A percentile compares a stretch with the other conserved stretches of the same genome.
Evolutionary conservation across 1,284 basidiomycete genomes (phyloP).

Genomic region (Phellopilus nigrolimitatus): DNA sequence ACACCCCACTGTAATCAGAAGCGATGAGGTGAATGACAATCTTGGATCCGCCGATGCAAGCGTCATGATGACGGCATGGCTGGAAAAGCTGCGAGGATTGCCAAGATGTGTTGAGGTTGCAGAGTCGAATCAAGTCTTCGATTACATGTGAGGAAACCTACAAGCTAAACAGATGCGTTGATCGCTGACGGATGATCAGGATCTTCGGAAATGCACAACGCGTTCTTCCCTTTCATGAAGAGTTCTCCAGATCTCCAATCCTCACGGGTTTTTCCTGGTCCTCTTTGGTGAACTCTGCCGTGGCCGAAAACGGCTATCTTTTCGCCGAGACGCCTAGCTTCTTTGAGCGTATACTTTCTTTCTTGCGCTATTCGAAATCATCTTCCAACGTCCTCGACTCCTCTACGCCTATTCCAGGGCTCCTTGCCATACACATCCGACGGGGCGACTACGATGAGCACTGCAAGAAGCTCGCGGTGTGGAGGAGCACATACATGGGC

Average conservation of each 20-base stretch:
- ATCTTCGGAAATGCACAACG: constrained; percentile 12
- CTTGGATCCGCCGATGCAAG: constrained; percentile 9
- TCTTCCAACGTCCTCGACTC: background rate
- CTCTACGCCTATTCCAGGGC: constrained; percentile 27
- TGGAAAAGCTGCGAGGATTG: constrained; percentile 7
- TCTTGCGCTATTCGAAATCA: background rate
- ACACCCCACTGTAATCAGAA: constrained; percentile 8
- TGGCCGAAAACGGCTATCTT: constrained; percentile 17
- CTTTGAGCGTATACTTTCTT: background rate
- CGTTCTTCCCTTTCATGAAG: constrained; percentile 29
- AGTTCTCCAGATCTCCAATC: constrained; percentile 36
- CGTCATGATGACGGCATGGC: constrained; percentile 19
- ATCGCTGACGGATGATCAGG: background rate
- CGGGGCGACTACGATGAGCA: constrained; percentile 55
- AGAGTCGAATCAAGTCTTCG: constrained; percentile 13
- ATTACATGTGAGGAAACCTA: constrained; percentile 9
- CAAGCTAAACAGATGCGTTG: background rate
- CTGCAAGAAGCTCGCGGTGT: constrained; percentile 41
- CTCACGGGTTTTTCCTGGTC: constrained; percentile 38
- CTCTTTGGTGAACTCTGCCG: constrained; percentile 33
- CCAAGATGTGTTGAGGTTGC: constrained; percentile 18
- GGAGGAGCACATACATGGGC: constrained; percentile 37
- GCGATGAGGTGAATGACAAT: constrained; percentile 8
- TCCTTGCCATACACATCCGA: constrained; percentile 55
- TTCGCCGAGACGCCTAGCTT: background rate